Evolutionary conservation across 345 rosid species (phyloP).

Genomic region (Linum tenue): DNA sequence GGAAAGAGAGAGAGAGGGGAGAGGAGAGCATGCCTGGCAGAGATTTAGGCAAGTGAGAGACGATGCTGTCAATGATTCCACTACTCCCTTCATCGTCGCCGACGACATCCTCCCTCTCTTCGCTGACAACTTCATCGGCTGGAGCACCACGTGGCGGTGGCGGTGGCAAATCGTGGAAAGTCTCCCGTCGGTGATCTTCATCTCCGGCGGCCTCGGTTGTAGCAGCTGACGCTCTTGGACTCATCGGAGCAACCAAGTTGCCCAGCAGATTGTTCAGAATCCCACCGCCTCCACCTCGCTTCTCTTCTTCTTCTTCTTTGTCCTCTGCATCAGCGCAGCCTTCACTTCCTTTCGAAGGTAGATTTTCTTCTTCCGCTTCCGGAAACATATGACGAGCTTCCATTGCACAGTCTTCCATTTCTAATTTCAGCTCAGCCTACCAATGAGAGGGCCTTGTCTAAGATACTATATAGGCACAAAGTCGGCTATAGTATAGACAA

Average conservation of each 20-base stretch:
- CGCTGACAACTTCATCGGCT: conserved; percentile 7
- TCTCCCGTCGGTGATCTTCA: conserved; percentile 3
- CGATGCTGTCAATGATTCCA: conserved; percentile 41
- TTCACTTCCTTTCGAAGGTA: conserved; percentile 10
- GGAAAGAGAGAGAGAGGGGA: background rate
- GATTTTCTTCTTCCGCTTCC: conserved; percentile 8
- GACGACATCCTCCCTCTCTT: conserved; percentile 4
- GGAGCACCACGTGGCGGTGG: conserved; percentile 3
- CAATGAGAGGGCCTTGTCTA: no score
- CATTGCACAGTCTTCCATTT: conserved; percentile 43
- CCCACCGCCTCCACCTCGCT: conserved; percentile 14
- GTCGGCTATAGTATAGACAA: background rate
- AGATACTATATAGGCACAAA: background rate
- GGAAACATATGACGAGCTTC: conserved; percentile 16
- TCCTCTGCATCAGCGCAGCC: conserved; percentile 8
- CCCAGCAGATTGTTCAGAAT: conserved; percentile 24
- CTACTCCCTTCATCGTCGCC: conserved; percentile 12
- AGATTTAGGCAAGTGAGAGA: conserved; percentile 49
- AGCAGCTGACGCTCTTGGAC: conserved; percentile 15
- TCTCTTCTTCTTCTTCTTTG: conserved; percentile 9
- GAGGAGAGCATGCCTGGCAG: conserved; percentile 30
- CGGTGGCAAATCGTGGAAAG: background rate
- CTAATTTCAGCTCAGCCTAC: background rate
- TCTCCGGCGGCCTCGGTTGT: background rate
- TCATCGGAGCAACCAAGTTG: conserved; percentile 27